These are phyloP conservation scores for Groenewaldozyma auringiensis DNA, from an alignment of 1,139 yeast genomes.

Conservation along the genomic window DNA sequence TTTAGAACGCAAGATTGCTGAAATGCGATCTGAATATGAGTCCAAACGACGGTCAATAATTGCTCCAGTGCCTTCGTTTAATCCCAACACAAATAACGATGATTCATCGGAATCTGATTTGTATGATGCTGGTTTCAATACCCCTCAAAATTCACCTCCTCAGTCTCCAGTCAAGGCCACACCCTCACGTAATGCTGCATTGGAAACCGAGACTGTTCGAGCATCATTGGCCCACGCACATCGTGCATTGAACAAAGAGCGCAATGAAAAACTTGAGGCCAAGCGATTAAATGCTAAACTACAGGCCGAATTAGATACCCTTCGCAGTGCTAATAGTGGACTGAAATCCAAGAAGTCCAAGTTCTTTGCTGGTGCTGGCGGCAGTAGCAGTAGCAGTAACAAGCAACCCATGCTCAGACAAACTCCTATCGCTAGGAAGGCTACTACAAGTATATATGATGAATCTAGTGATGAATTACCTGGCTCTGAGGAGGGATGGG, in stretches of 20 bases:
- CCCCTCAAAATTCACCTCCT: slow-evolving; percentile 33
- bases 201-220: slow-evolving; percentile 61
- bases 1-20: slow-evolving; percentile 16
- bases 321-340: slow-evolving; percentile 7
- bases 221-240: slow-evolving; percentile 63
- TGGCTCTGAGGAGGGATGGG: slow-evolving; percentile 21
- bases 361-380: slow-evolving; percentile 8
- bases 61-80: slow-evolving; percentile 4
- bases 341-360: slow-evolving; percentile 17
- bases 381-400: not conserved
- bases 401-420: slow-evolving; percentile 7
- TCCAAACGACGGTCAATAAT: slow-evolving; percentile 3
- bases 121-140: slow-evolving; percentile 24
- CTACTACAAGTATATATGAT: slow-evolving; percentile 10
- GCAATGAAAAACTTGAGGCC: slow-evolving; percentile 31
- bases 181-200: slow-evolving; percentile 44
- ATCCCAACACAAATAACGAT: slow-evolving; percentile 3
- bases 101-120: slow-evolving; percentile 21
- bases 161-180: slow-evolving; percentile 38
- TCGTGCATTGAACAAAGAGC: slow-evolving; percentile 32
- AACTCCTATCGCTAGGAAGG: not conserved
- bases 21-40: slow-evolving; percentile 13
- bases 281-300: slow-evolving; percentile 24
- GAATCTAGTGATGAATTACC: slow-evolving; percentile 5
- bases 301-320: slow-evolving; percentile 19